Conservation (phyloP, 257 asterid genomes). For the Solanum arcanum region DNA sequence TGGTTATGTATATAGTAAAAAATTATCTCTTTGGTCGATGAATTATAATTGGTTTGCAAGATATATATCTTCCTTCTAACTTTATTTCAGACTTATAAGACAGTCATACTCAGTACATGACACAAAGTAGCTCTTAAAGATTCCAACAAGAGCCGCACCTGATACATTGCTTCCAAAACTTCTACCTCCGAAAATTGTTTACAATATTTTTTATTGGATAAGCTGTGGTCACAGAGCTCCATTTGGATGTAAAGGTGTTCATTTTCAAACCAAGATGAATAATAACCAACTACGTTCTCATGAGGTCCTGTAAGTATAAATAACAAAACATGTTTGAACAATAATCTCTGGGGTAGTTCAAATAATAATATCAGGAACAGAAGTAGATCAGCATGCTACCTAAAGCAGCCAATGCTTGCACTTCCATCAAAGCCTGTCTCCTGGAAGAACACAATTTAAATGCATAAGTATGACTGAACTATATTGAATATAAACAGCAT, state of each 20-base stretch:
- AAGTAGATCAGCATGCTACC: slow-evolving; percentile 20
- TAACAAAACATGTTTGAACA: background rate
- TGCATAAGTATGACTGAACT: background rate
- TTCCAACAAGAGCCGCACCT: slow-evolving; percentile 27
- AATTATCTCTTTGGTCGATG: background rate
- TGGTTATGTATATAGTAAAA: background rate
- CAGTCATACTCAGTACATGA: background rate
- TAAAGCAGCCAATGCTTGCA: slow-evolving; percentile 89
- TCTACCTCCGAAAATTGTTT: slow-evolving; percentile 48
- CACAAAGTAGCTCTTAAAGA: background rate
- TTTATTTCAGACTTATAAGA: background rate
- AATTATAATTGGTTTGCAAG: background rate
- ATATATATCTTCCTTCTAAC: background rate
- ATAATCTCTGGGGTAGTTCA: background rate
- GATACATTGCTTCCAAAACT: slow-evolving; percentile 64
- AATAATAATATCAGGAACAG: background rate
- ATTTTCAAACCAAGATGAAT: slow-evolving; percentile 87
- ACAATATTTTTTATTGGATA: slow-evolving; percentile 30
- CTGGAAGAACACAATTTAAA: slow-evolving; percentile 24
- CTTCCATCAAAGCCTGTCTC: slow-evolving; percentile 95
- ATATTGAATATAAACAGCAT: background rate
- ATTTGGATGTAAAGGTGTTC: slow-evolving; percentile 80
- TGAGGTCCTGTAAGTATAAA: slow-evolving; percentile 54
- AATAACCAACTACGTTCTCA: slow-evolving; percentile 71
- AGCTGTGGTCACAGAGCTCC: slow-evolving; percentile 90